Base-by-base conservation (phyloP, 768 basidiomycete genomes). In the Lactarius akahatsu region DNA sequence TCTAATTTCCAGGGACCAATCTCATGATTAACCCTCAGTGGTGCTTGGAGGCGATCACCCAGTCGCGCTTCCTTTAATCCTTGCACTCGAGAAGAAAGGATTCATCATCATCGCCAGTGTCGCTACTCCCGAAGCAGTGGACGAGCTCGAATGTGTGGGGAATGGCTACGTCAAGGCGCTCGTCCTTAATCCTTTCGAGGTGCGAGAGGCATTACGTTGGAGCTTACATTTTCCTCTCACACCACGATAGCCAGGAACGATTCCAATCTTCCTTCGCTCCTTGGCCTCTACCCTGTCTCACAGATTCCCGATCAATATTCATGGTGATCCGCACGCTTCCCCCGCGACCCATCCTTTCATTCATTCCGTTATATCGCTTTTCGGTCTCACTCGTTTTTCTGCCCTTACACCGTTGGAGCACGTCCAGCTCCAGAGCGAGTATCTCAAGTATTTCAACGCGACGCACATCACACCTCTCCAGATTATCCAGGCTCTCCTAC, bases 61-160 rank as follows among this genome's bases (percentile, higher is more conserved):
- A 0, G 78, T 87, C 59, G 92, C 85, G 8, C 79, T 86, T n/a
- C 85, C 90, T 9, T 76, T 95, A 50, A 86, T 94, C 61, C 72
- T 83, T 56, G 88, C 88, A 61, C 80, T 96, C 55, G 91, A 94
- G 77, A 82, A 80, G 72, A 84, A 86, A 67, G 93, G 91, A 0
- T 95, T 89, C 72, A 89, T 94, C 71, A 88, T 96, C 43, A 86
- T 96, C 68, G 81, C 87, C 4, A 94, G 90, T 67, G 93, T 94
- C 20, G 78, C 86, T 0, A 85, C 83, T 6, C 83, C 87, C 0
- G 87, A 88, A 62, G 85, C 85, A n/a, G 86, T 85, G 41, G 80
- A 83, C 18, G 78, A 76, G 18, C 77, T 95, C 55, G 92, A 96
- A 74, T 79, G 78, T 41, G 78, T 80, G 67, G 84, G 86, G 30